Percentiles rank a stretch among this genome's conserved stretches.
phyloP scores from a whole-genome alignment of 768 basidiomycete genomes.

The Leccinum broughii region DNA sequence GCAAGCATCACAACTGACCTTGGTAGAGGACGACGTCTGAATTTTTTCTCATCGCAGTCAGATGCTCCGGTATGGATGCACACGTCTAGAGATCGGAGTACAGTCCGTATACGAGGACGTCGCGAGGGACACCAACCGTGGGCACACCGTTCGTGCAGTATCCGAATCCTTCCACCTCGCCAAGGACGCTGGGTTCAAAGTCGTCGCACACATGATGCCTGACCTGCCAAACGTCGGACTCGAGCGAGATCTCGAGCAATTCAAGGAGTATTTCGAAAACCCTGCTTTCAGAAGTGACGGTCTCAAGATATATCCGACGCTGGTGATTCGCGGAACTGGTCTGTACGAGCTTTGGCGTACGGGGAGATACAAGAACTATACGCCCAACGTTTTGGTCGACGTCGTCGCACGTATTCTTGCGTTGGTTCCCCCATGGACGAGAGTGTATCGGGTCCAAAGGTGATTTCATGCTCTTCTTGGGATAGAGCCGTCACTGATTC shows the following conservation, averaged over 20 bases:
- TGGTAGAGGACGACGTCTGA: background rate
- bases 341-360: slow-evolving; percentile 96
- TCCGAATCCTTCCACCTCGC: slow-evolving; percentile 96
- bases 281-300: slow-evolving; percentile 97
- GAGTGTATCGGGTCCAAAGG: slow-evolving; percentile 98
- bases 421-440: slow-evolving; percentile 96
- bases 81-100: slow-evolving; percentile 96
- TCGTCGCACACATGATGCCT: slow-evolving; percentile 99
- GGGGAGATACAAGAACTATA: slow-evolving; percentile 98
- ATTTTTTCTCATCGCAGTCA: slow-evolving; percentile 52
- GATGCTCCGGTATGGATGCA: slow-evolving; percentile 99
- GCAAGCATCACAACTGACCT: slow-evolving; percentile 36
- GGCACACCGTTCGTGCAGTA: slow-evolving; percentile 97
- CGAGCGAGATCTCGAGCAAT: slow-evolving; percentile 96
- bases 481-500: slow-evolving; percentile 1
- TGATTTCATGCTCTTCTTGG: slow-evolving; percentile 30
- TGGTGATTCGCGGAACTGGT: slow-evolving; percentile 97
- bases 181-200: slow-evolving; percentile 99
- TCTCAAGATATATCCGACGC: slow-evolving; percentile 96
- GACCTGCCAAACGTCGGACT: slow-evolving; percentile 97
- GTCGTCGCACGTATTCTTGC: slow-evolving; percentile 96
- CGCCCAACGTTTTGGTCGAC: slow-evolving; percentile 97
- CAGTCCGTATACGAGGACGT: slow-evolving; percentile 99
- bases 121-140: slow-evolving; percentile 96
- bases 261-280: slow-evolving; percentile 99